phyloP scores from a whole-genome alignment of 768 basidiomycete genomes.

The Tulasnella sp. region DNA sequence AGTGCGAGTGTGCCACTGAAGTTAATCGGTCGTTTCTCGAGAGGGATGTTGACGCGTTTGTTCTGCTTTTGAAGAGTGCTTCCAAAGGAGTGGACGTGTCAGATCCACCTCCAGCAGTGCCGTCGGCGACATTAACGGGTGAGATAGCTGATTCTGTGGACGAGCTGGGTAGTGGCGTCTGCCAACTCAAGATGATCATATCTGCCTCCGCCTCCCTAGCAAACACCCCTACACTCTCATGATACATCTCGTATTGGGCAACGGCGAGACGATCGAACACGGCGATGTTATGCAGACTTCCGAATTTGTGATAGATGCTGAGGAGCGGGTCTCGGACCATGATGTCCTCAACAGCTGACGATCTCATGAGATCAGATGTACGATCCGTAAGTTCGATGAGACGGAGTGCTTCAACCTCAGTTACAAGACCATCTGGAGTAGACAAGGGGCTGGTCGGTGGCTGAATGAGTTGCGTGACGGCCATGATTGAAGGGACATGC shows the following conservation, averaged over 20 bases:
- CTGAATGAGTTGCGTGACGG: conserved; percentile 73
- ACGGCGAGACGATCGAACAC: conserved; percentile 31
- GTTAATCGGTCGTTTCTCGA: conserved; percentile 35
- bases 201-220: conserved; percentile 51
- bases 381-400: conserved; percentile 74
- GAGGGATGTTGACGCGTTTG: background rate
- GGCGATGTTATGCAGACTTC: conserved; percentile 47
- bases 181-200: conserved; percentile 78
- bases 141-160: no score
- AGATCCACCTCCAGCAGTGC: no score
- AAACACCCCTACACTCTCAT: conserved; percentile 53
- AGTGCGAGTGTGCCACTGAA: conserved; percentile 63
- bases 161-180: conserved; percentile 35
- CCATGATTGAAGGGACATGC: conserved; percentile 82
- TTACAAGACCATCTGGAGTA: background rate
- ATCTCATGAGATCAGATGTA: conserved; percentile 51
- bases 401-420: conserved; percentile 60
- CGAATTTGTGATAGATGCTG: conserved; percentile 66
- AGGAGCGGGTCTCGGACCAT: conserved; percentile 57
- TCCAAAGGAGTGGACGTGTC: conserved; percentile 59
- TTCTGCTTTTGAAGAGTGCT: conserved; percentile 49
- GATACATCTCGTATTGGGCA: conserved; percentile 31
- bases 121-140: no score
- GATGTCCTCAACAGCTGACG: conserved; percentile 56
- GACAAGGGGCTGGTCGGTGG: conserved; percentile 19